Evolutionary conservation across 2,329 filamentous ascomycete genomes (phyloP).

Genomic region (Aspergillus hiratsukae): DNA sequence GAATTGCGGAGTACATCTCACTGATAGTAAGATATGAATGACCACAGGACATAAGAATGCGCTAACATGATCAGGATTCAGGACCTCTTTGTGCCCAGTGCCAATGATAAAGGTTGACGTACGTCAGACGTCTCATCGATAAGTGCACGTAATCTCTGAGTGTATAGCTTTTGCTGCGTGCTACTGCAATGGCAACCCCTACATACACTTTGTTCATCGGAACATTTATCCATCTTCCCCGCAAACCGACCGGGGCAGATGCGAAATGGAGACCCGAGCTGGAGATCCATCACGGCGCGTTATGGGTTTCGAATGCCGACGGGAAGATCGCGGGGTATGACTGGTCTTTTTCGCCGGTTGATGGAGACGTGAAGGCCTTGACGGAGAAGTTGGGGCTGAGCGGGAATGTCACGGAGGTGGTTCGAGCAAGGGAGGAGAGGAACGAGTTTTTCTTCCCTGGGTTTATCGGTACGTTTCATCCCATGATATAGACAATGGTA

Average conservation of each 20-base stretch:
- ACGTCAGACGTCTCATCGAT: too few relatives aligned
- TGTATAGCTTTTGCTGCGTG: too few relatives aligned
- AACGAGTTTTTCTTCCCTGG: constrained; percentile 46
- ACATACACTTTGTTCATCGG: constrained; percentile 52
- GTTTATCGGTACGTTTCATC: constrained; percentile 38
- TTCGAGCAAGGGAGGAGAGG: constrained; percentile 37
- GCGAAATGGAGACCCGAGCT: constrained; percentile 45
- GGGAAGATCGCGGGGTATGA: constrained; percentile 33
- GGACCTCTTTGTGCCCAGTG: too few relatives aligned
- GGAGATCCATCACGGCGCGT: constrained; percentile 47
- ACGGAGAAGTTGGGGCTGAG: constrained; percentile 32
- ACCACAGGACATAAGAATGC: too few relatives aligned
- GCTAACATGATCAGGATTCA: too few relatives aligned
- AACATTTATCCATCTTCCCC: constrained; percentile 56
- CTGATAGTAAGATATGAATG: too few relatives aligned
- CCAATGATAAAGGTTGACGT: too few relatives aligned
- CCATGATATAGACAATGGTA: too few relatives aligned
- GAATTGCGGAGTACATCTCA: too few relatives aligned
- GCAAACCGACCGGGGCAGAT: constrained; percentile 26
- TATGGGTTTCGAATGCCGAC: constrained; percentile 30
- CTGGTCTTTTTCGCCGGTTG: constrained; percentile 25
- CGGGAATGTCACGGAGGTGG: constrained; percentile 26
- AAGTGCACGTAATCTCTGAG: too few relatives aligned
- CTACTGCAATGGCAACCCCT: neutral
- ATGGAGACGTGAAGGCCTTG: constrained; percentile 22